Evolutionary conservation across 768 basidiomycete species (phyloP), one percentile per base, ranked within the genome.

Genomic region (Chalciporus sphaerocephalus): DNA sequence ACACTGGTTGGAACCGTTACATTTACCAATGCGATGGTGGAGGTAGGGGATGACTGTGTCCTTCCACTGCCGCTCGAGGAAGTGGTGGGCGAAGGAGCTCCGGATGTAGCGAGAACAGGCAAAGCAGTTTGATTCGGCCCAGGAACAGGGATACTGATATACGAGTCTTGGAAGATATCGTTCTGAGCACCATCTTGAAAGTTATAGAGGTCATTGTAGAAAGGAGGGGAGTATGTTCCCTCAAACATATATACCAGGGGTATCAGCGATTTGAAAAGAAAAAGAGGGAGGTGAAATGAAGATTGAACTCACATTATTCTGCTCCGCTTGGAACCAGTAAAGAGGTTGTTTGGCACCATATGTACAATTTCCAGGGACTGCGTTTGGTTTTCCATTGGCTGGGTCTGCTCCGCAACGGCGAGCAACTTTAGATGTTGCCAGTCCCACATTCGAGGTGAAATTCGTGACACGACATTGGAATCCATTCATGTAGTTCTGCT

Each of bases 401-500:
- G 74, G 70, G 47, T 89, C 83, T 6, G 73, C 70, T 0, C 81
- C 83, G 48, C 86, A 88, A 24, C 84, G 76, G 16, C 80, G 74
- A n/a, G 85, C 66, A 13, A 85, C 62, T 50, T 81, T 69, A 25
- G 84, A 64, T 15, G 72, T 69, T 0, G 82, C 81, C 11, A 85
- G 66, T 1, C 74, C 59, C 2, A 75, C 73, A 22, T 53, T 71
- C 2, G 80, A 80, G 0, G 74, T 77, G 3, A 79, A 69, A 24
- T 68, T 67, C 0, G 78, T 79, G 40, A 86, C 59, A 45, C 77
- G 75, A 65, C 86, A 87, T 48, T 75, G 74, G 73, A 86, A 87
- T 4, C 80, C 83, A 42, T 80, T 87, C 84, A 86, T 86, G 62
- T 85, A 87, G 56, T 79, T 84, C 61, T 84, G 80, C 63, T 81